phyloP scores from a whole-genome alignment of 1,284 basidiomycete species.

The Moesziomyces sp. region DNA sequence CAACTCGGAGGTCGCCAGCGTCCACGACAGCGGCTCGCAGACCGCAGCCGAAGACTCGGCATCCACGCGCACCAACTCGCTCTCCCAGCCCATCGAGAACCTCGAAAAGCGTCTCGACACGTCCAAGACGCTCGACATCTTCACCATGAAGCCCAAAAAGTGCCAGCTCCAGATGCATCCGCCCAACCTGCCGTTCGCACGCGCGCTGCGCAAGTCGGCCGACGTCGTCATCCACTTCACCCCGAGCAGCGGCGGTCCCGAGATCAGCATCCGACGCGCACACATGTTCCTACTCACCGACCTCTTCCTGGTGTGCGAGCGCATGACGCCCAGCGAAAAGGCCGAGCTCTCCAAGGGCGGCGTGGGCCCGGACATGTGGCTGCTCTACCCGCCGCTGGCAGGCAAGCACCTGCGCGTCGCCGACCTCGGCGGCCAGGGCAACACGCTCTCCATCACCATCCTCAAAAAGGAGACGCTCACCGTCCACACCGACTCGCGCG shows the following conservation, averaged over 20 bases:
- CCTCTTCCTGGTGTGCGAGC: slow-evolving; percentile 79
- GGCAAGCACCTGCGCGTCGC: slow-evolving; percentile 80
- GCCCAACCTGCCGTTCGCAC: slow-evolving; percentile 80
- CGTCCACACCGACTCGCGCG: slow-evolving; percentile 75
- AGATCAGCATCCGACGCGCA: slow-evolving; percentile 78
- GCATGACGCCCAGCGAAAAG: slow-evolving; percentile 54
- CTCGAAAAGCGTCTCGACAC: slow-evolving; percentile 85
- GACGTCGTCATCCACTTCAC: slow-evolving; percentile 82
- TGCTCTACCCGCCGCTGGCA: slow-evolving; percentile 93
- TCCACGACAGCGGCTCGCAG: slow-evolving; percentile 30
- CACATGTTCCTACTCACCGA: slow-evolving; percentile 92
- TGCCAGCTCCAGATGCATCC: slow-evolving; percentile 92
- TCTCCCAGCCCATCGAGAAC: slow-evolving; percentile 69
- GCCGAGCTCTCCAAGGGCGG: slow-evolving; percentile 34
- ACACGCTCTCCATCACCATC: slow-evolving; percentile 80
- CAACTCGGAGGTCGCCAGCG: slow-evolving; percentile 34
- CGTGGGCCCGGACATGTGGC: slow-evolving; percentile 79
- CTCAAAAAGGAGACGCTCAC: slow-evolving; percentile 88
- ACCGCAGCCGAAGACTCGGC: slow-evolving; percentile 15
- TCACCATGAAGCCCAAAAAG: slow-evolving; percentile 90
- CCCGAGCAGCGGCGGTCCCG: slow-evolving; percentile 72
- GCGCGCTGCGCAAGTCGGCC: slow-evolving; percentile 79
- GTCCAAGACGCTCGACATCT: slow-evolving; percentile 86
- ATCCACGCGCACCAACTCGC: slow-evolving; percentile 30
- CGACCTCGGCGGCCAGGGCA: slow-evolving; percentile 74